These are phyloP conservation scores for Claviceps fusiformis DNA, from an alignment of 2,329 filamentous ascomycete species.

Conservation along the genomic window DNA sequence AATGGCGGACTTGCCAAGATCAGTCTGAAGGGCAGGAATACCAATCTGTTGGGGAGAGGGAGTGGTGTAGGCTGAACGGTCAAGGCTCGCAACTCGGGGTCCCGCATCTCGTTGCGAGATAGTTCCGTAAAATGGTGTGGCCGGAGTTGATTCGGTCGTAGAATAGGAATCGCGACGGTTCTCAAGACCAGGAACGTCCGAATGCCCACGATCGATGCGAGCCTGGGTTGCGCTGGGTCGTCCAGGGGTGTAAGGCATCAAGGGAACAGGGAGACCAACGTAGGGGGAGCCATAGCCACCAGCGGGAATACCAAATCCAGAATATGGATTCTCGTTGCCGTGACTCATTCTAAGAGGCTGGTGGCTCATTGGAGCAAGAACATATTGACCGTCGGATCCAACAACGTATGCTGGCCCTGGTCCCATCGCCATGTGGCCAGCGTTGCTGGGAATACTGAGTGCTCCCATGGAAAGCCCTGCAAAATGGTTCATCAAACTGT, in stretches of 20 bases:
- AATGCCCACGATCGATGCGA: conserved; percentile 32
- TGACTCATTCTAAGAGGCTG: conserved; percentile 23
- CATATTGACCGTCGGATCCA: conserved; percentile 24
- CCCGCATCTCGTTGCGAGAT: conserved; percentile 45
- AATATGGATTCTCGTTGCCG: conserved; percentile 20
- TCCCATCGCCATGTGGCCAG: conserved; percentile 18
- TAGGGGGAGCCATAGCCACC: conserved; percentile 24
- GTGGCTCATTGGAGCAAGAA: conserved; percentile 22
- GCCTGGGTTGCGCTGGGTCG: conserved; percentile 30
- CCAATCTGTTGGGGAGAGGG: conserved; percentile 50
- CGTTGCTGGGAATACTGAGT: conserved; percentile 19
- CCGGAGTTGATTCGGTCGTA: conserved; percentile 51
- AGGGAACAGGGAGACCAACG: conserved; percentile 22
- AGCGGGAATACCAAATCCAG: conserved; percentile 17
- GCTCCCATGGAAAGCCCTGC: conserved; percentile 24
- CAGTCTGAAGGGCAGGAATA: conserved; percentile 25
- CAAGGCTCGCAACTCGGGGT: conserved; percentile 42
- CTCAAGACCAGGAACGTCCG: conserved; percentile 47
- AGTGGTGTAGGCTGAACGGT: conserved; percentile 52
- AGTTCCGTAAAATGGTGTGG: conserved; percentile 51
- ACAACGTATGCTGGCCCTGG: conserved; percentile 24
- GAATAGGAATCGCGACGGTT: conserved; percentile 56
- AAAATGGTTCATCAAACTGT: conserved; percentile 21
- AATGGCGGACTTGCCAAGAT: conserved; percentile 27
- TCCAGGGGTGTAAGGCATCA: conserved; percentile 40